These are phyloP conservation scores for Nothopassalora personata DNA, from an alignment of 2,329 filamentous ascomycete genomes.

Conservation along the genomic window DNA sequence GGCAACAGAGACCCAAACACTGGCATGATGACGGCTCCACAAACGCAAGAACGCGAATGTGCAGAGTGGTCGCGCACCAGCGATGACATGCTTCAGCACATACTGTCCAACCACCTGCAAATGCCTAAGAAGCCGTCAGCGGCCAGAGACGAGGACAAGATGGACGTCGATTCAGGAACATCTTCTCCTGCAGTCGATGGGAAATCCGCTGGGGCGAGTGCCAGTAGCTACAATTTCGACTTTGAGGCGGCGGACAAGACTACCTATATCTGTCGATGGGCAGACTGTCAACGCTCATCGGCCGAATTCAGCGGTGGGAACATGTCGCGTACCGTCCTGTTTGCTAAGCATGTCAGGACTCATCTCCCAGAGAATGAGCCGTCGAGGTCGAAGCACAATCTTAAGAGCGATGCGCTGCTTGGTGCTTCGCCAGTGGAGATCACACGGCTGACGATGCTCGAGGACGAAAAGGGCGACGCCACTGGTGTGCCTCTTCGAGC, in stretches of 20 bases:
- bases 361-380: slow-evolving; percentile 51
- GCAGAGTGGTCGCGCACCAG: slow-evolving; percentile 57
- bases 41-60: slow-evolving; percentile 33
- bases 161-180: slow-evolving; percentile 36
- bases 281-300: slow-evolving; percentile 56
- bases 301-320: slow-evolving; percentile 22
- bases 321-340: slow-evolving; percentile 22
- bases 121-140: slow-evolving; percentile 49
- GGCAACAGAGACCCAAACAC: slow-evolving; percentile 39
- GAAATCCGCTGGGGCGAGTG: slow-evolving; percentile 16
- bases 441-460: slow-evolving; percentile 42
- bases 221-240: slow-evolving; percentile 20
- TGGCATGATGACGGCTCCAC: slow-evolving; percentile 45
- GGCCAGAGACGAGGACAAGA: slow-evolving; percentile 40
- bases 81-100: slow-evolving; percentile 66
- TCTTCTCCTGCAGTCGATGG: slow-evolving; percentile 14
- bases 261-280: slow-evolving; percentile 61
- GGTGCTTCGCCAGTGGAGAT: slow-evolving; percentile 14
- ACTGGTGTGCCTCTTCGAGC: slow-evolving; percentile 75
- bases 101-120: slow-evolving; percentile 59
- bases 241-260: slow-evolving; percentile 32
- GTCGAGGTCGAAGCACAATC: slow-evolving; percentile 27
- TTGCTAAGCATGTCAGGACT: slow-evolving; percentile 57
- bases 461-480: slow-evolving; percentile 53
- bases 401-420: slow-evolving; percentile 12